Conservation (phyloP, 225 moss, liverwort and hornwort species). For the Lunularia cruciata region DNA sequence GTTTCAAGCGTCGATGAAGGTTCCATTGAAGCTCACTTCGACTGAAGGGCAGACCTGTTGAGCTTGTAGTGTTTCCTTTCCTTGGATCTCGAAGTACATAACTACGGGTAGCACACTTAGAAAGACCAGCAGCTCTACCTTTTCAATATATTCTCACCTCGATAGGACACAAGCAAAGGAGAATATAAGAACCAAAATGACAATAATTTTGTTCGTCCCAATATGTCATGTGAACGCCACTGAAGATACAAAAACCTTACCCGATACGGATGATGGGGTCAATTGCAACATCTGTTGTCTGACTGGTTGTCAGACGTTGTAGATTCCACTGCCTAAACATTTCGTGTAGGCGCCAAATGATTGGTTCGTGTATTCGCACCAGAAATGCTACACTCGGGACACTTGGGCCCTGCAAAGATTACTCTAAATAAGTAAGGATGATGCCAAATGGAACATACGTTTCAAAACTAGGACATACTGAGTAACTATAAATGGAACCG, state of each 20-base stretch:
- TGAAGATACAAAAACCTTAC: constrained; percentile 51
- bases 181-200: not conserved
- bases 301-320: constrained; percentile 77
- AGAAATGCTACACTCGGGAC: constrained; percentile 70
- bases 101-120: not conserved
- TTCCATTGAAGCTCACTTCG: too few species aligned
- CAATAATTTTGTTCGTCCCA: too few species aligned
- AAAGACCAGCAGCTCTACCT: not conserved
- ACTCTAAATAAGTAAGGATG: too few species aligned
- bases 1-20: too few species aligned
- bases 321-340: constrained; percentile 81
- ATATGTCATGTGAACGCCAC: too few species aligned
- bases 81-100: too few species aligned
- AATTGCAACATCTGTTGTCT: constrained; percentile 92
- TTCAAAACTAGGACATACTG: too few species aligned
- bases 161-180: not conserved
- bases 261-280: constrained; percentile 91
- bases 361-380: constrained; percentile 90
- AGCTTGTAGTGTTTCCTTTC: too few species aligned
- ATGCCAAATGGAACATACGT: too few species aligned
- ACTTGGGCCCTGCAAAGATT: constrained; percentile 68
- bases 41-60: too few species aligned
- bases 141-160: too few species aligned
- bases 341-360: constrained; percentile 95
- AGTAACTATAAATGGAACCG: too few species aligned